Evolutionary conservation across 2,329 filamentous ascomycete species (phyloP).

Genomic region (Diatrype stigma): DNA sequence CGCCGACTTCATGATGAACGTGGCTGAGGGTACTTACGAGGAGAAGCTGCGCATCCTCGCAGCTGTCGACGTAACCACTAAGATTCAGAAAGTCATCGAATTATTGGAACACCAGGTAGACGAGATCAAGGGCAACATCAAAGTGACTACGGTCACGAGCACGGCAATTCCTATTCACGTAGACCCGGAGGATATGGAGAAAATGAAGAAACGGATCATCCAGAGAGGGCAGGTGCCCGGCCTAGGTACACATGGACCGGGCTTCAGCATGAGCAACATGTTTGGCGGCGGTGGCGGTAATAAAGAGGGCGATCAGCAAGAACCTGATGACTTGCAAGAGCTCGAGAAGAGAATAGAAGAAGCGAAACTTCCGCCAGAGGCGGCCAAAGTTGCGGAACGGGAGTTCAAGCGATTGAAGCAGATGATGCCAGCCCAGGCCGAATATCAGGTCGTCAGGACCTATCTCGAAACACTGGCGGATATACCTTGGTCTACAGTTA

Average conservation of each 20-base stretch:
- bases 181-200: conserved; percentile 51
- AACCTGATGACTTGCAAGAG: conserved; percentile 85
- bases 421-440: conserved; percentile 94
- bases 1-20: conserved; percentile 95
- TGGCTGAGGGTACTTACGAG: conserved; percentile 81
- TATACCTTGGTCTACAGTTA: conserved; percentile 84
- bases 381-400: conserved; percentile 82
- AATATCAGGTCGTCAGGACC: conserved; percentile 89
- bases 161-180: conserved; percentile 58
- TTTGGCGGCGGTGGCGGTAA: conserved; percentile 42
- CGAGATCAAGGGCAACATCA: conserved; percentile 80
- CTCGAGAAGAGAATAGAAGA: conserved; percentile 82
- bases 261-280: conserved; percentile 36
- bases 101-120: conserved; percentile 78
- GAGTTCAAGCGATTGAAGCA: conserved; percentile 86
- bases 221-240: conserved; percentile 18
- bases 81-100: conserved; percentile 78
- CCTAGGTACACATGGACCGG: conserved; percentile 15
- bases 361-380: conserved; percentile 77
- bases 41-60: conserved; percentile 86
- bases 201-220: conserved; percentile 37
- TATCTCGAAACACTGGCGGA: conserved; percentile 93
- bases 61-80: conserved; percentile 72
- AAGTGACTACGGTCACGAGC: conserved; percentile 73
- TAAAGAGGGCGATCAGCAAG: conserved; percentile 66